Conservation (phyloP, 306 rosid species). For the Castanopsis chinensis region DNA sequence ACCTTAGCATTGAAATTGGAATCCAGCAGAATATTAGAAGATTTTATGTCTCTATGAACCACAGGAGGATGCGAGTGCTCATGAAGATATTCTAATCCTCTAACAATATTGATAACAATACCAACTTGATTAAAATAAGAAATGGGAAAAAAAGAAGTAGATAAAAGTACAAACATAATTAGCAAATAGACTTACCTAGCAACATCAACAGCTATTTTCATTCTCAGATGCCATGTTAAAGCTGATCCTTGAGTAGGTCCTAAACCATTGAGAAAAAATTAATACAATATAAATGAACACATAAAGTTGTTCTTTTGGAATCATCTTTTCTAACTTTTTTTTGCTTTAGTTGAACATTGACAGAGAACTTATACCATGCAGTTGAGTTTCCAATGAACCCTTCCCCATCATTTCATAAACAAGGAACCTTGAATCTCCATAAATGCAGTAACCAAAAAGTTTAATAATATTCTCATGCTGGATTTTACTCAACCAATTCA, state of each 20-base stretch:
- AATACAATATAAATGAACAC: constrained; percentile 9
- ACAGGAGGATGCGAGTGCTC: constrained; percentile 79
- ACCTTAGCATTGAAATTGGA: constrained; percentile 86
- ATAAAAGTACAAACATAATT: neutral
- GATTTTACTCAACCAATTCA: constrained; percentile 77
- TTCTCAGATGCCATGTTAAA: constrained; percentile 76
- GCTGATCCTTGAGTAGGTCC: constrained; percentile 68
- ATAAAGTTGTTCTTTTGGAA: constrained; percentile 7
- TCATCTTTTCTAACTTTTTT: neutral
- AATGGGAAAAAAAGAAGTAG: neutral
- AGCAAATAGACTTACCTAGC: constrained; percentile 53
- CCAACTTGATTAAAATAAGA: constrained; percentile 10
- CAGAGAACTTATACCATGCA: constrained; percentile 51
- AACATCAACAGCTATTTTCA: constrained; percentile 79
- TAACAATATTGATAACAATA: constrained; percentile 25
- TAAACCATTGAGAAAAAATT: constrained; percentile 21
- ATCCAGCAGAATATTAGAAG: constrained; percentile 84
- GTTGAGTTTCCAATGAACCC: constrained; percentile 70
- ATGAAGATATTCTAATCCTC: constrained; percentile 90
- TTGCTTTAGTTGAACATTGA: constrained; percentile 13
- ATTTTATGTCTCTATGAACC: constrained; percentile 75
- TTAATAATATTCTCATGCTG: constrained; percentile 77
- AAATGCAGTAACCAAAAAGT: constrained; percentile 74
- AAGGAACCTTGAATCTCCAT: constrained; percentile 72
- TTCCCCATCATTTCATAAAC: constrained; percentile 77